Percentiles rank a stretch among this genome's conserved stretches.
phyloP scores from a whole-genome alignment of 805 yeast species.

The Saturnispora quitensis region DNA sequence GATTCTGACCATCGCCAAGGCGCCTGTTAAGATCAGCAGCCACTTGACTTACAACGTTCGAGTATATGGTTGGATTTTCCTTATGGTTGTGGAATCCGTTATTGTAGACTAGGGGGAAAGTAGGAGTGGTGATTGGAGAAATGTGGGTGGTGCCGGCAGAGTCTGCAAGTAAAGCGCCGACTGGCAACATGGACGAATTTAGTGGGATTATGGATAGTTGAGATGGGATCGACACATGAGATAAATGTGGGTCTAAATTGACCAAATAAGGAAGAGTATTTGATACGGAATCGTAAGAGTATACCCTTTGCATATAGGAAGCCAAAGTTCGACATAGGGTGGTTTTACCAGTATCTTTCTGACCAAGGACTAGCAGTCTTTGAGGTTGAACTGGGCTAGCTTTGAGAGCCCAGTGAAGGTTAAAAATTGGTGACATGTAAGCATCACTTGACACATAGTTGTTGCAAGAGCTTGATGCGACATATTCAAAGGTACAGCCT shows the following conservation, averaged over 20 bases:
- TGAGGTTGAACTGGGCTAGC: neutral
- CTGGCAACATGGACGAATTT: neutral
- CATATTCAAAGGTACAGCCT: slow-evolving; percentile 55
- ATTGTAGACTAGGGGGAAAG: neutral
- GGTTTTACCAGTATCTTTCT: slow-evolving; percentile 69
- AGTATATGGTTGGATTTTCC: slow-evolving; percentile 2
- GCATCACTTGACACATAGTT: slow-evolving; percentile 69
- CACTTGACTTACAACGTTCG: neutral
- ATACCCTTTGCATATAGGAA: slow-evolving; percentile 62
- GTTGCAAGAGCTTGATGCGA: slow-evolving; percentile 30
- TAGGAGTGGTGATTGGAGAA: neutral
- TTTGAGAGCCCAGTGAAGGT: slow-evolving; percentile 7
- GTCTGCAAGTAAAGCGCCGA: slow-evolving; percentile 1
- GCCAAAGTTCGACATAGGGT: slow-evolving; percentile 57
- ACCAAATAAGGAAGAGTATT: slow-evolving; percentile 36
- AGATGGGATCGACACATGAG: slow-evolving; percentile 59
- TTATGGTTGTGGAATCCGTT: slow-evolving; percentile 3
- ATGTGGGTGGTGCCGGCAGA: slow-evolving; percentile 3
- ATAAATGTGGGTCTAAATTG: slow-evolving; percentile 63
- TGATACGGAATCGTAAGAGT: neutral
- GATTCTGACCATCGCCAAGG: slow-evolving; percentile 40
- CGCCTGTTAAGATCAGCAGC: slow-evolving; percentile 3
- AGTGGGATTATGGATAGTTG: slow-evolving; percentile 51
- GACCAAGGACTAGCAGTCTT: slow-evolving; percentile 67
- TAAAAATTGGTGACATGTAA: neutral